Evolutionary conservation across 208 protist genomes (phyloP), one percentile per base, ranked within the genome.

Genomic region (Trypanosoma melophagium): DNA sequence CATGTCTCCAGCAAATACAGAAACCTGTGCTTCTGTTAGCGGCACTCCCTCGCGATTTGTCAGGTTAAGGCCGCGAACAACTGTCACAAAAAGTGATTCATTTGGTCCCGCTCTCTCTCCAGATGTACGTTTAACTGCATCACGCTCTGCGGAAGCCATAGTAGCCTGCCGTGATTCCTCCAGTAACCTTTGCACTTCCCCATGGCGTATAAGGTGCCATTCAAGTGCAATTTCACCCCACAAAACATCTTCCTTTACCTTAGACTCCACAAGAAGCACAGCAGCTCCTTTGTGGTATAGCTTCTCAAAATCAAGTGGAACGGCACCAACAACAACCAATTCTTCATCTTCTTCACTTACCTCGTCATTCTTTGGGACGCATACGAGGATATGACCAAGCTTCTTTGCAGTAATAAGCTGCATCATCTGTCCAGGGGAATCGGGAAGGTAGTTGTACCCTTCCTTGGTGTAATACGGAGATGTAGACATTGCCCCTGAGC

Each of bases 141-240:
- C 66, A 53, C 81, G 82, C 13, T 69, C 60, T 10, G 35, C 28
- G 3, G 28, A 13, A 9, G 4, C 49, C 35, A 44, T 28, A 58
- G 69, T 61, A 35, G 74, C 60, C 53, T 69, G 50, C 52, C 60
- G 54, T 45, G 76, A 68, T 17, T 66, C 60, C 61, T 76, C 77
- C 25, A 89, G 61, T 13, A 71, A 66, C 40, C 60, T 74, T 70
- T 92, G 87, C 22, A 71, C 52, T 16, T 54, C 24, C 40, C 54
- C 7, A 35, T 75, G 61, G 28, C 53, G 62, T 44, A 56, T 60
- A 40, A 75, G 19, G 7, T 49, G 22, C 90, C 90, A 95, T 83
- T 95, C 90, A 54, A 95, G 74, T 41, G 75, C 38, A 62, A 93
- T 92, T 68, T 95, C 90, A 24, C 90, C 90, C 90, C 90, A 95